Evolutionary conservation across 2,329 filamentous ascomycete species (phyloP).

Genomic region (Apiospora rasikravindrae): DNA sequence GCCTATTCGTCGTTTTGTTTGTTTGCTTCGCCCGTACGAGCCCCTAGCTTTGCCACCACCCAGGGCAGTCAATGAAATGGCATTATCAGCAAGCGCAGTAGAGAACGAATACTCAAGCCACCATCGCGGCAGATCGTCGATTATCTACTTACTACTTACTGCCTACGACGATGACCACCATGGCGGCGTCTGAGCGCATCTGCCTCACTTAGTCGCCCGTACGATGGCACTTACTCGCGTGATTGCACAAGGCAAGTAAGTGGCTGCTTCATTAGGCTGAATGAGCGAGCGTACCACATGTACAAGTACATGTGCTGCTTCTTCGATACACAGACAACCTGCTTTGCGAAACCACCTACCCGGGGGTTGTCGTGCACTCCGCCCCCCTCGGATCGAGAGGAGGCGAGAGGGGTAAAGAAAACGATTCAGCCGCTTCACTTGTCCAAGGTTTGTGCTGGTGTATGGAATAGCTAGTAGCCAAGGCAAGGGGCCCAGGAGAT

Average conservation of each 20-base stretch:
- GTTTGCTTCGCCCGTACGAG: constrained; percentile 6
- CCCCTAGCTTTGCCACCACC: background rate
- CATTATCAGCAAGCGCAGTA: background rate
- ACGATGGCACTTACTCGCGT: constrained; percentile 10
- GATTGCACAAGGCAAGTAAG: background rate
- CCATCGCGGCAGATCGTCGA: background rate
- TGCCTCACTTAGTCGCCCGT: constrained; percentile 8
- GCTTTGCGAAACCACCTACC: background rate
- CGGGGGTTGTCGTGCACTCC: background rate
- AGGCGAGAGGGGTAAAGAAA: background rate
- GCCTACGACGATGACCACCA: background rate
- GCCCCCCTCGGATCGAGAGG: background rate
- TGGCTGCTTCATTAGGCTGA: background rate
- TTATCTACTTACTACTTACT: background rate
- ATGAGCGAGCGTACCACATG: background rate
- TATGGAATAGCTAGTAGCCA: background rate
- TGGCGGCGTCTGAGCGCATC: background rate
- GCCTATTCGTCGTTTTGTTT: background rate
- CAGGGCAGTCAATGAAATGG: background rate
- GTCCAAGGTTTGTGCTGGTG: background rate
- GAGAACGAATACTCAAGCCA: background rate
- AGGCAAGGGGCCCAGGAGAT: background rate
- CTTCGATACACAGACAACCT: background rate
- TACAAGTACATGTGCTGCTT: background rate
- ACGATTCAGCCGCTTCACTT: background rate